Evolutionary conservation across 495 filamentous ascomycete species (phyloP), one percentile per base, ranked within the genome.

Genomic region (Pyrenula aspistea): DNA sequence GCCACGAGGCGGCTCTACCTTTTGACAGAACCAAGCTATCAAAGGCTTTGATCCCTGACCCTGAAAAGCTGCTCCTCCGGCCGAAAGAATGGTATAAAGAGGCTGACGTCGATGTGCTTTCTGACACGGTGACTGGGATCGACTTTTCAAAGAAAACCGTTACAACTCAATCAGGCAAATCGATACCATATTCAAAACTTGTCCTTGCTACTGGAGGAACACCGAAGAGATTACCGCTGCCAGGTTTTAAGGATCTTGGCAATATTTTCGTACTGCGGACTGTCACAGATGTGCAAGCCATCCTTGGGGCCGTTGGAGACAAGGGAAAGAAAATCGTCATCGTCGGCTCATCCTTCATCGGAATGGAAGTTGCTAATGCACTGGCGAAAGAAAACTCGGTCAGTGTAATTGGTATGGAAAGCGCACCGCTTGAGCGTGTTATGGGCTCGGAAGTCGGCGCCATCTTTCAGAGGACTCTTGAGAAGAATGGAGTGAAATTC

Each of bases 21-120:
- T 90, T 96, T 66, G 93, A 98, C 75, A 83, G 93, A 12, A 88
- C 93, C 2, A 97, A 97, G 77, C 82, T 98, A 53, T 95, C 89
- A 56, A 98, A 98, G 70, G 91, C 93, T 1, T 74, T 97, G 12
- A 83, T 97, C 59, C 76, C 88, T n/a, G 92, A 98, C 63, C 67
- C 77, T 1, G 71, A 78, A 19, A 95, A 95, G 72, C 70, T 95
- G 48, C 81, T 85, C 55, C 86, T 82, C 78, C 77, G 91, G 24
- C 78, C 86, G 10, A 67, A 72, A 25, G 83, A 83, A 22, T 96
- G 88, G 84, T 96, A 85, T 70, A 80, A 87, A 58, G 76, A 78
- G 2, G 85, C 86, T 8, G 82, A 77, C 12, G 83, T 98, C 52
- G 83, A 89, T 2, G 74, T 85, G 2, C 70, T 94, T 36, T 67